Conservation (phyloP, 169 alveolate genomes). For the Plasmodium sp. region DNA sequence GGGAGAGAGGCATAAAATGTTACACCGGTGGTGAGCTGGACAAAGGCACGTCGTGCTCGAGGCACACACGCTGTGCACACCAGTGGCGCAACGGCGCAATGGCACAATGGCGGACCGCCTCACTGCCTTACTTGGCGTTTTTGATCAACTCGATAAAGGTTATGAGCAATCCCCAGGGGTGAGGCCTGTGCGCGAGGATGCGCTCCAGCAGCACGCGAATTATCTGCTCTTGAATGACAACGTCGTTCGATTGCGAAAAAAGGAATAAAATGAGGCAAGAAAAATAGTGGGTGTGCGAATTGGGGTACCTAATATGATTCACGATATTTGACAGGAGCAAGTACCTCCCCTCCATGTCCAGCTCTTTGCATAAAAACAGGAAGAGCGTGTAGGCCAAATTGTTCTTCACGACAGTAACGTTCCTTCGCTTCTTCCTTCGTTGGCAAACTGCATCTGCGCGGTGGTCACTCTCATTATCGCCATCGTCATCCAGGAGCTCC, state of each 20-base stretch:
- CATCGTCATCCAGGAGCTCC: not conserved
- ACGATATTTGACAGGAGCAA: slow-evolving; percentile 93
- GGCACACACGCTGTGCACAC: not conserved
- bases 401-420: slow-evolving; percentile 46
- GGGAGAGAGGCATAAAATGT: not conserved
- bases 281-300: slow-evolving; percentile 94
- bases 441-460: not conserved
- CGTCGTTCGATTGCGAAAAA: slow-evolving; percentile 87
- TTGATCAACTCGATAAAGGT: slow-evolving; percentile 90
- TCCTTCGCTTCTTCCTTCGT: not conserved
- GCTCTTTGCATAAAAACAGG: slow-evolving; percentile 85
- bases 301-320: slow-evolving; percentile 97
- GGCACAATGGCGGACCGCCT: not conserved
- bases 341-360: slow-evolving; percentile 88
- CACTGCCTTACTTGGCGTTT: slow-evolving; percentile 84
- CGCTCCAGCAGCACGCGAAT: slow-evolving; percentile 92
- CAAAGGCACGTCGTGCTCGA: not conserved
- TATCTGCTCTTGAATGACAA: slow-evolving; percentile 93
- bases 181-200: slow-evolving; percentile 92
- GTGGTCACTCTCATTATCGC: not conserved
- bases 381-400: slow-evolving; percentile 76
- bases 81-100: not conserved
- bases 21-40: not conserved
- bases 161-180: slow-evolving; percentile 97
- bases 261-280: slow-evolving; percentile 84